Evolutionary conservation across 129 eudicot species (phyloP).

Genomic region (Chrysanthemum seticuspe): DNA sequence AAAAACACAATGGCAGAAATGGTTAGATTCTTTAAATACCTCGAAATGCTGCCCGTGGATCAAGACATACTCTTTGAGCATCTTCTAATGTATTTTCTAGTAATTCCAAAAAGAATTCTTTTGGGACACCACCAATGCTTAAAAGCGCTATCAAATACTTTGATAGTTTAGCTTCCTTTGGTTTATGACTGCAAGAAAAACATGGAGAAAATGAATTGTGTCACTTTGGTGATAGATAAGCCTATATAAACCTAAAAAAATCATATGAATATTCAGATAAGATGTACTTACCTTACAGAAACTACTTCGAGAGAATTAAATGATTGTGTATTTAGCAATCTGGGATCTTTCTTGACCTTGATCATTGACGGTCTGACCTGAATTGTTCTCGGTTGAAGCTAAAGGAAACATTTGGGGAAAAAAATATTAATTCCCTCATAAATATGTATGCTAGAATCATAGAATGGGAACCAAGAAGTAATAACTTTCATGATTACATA

Average conservation of each 20-base stretch:
- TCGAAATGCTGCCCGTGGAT: constrained; percentile 60
- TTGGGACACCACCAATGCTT: constrained; percentile 73
- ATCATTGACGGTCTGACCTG: constrained; percentile 74
- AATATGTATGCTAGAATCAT: background rate
- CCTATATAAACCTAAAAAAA: background rate
- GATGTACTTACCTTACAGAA: constrained; percentile 45
- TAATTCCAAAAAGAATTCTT: constrained; percentile 45
- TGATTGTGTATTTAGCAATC: constrained; percentile 20
- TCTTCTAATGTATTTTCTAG: constrained; percentile 45
- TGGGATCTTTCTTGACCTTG: constrained; percentile 54
- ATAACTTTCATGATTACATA: background rate
- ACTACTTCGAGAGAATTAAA: constrained; percentile 67
- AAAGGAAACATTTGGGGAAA: background rate
- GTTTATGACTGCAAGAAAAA: constrained; percentile 49
- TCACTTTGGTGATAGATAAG: background rate
- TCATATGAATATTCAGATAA: background rate
- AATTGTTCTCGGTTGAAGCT: constrained; percentile 55
- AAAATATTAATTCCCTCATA: background rate
- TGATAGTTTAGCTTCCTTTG: constrained; percentile 48
- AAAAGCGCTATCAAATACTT: constrained; percentile 59
- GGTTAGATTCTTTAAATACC: constrained; percentile 34
- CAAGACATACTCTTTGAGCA: constrained; percentile 33
- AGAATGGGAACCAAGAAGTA: background rate
- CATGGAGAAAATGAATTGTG: background rate
- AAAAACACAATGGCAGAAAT: background rate